Base-by-base conservation (phyloP, 352 stramenopile genomes). In the Pythium chondricola region DNA sequence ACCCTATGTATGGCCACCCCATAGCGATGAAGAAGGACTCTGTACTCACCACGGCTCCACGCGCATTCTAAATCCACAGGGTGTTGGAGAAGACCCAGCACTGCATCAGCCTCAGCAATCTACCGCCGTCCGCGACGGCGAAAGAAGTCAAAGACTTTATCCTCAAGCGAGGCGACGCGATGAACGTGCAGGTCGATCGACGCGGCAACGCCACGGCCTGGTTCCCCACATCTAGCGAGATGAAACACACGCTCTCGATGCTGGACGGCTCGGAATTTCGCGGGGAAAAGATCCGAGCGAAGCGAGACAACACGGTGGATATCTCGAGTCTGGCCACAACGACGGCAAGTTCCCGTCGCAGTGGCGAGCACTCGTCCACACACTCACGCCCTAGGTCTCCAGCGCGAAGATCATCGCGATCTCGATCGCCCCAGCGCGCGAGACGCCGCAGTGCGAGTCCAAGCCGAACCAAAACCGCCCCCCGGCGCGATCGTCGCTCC, bases 141-240 rank as follows among this genome's bases (percentile, higher is more conserved):
- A 65, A 76, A 48, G 80, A 88, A 31, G 59, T 89, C 22, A 85
- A 87, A 48, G 71, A 83, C 48, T 82, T 85, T 44, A 53, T 89
- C 2, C 65, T 64, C 2, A 58, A 67, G 31, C 71, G 65, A 0
- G 75, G 69, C 22, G 80, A 89, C 43, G 77, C 89, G 17, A 63
- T 83, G 17, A 67, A 83, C 47, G 67, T 65, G 6, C 70, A 89
- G 40, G 77, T 89, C 32, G 76, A 92, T 58, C 63, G 70, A 1
- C 69, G 72, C 33, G 80, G 80, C 6, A 74, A 68, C 50, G 80
- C 75, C 5, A 65, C 63, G 13, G 80, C 76, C 1, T 87, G 71
- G 4, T 92, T 92, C 40, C 63, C 66, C n/a, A 81, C 75, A 0
- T 56, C 52, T 1, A 61, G 84, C 14, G 73, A 89, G 39, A 71